Evolutionary conservation across 768 basidiomycete genomes (phyloP).

Genomic region (Mrakia blollopis): DNA sequence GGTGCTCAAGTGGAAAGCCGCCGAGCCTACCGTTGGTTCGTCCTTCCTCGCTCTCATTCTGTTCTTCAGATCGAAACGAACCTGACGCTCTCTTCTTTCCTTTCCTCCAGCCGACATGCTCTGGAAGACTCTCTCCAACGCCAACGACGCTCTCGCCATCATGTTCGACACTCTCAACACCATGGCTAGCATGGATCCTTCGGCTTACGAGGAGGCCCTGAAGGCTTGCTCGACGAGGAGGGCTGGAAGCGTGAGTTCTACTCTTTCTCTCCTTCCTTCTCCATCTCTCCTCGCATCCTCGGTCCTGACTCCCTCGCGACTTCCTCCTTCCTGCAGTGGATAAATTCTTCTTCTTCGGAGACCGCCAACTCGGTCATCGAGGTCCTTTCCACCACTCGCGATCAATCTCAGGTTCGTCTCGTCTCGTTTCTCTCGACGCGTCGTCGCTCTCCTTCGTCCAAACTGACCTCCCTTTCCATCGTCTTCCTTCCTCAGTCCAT

Average conservation of each 20-base stretch:
- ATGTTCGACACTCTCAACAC: slow-evolving; percentile 1
- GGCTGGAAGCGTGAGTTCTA: not conserved
- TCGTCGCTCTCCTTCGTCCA: not conserved
- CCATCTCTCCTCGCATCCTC: not conserved
- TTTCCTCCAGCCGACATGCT: slow-evolving; percentile 11
- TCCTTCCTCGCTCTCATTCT: not conserved
- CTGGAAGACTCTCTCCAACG: slow-evolving; percentile 16
- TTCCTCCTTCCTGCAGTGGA: not conserved
- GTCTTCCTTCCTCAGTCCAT: slow-evolving; percentile 53
- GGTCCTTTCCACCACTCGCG: slow-evolving; percentile 11
- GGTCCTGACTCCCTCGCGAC: not conserved
- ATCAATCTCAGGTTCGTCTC: slow-evolving; percentile 8
- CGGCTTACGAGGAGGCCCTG: slow-evolving; percentile 20
- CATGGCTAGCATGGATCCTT: slow-evolving; percentile 13
- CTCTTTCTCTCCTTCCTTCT: not conserved
- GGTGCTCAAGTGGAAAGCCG: slow-evolving; percentile 82
- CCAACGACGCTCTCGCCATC: slow-evolving; percentile 21
- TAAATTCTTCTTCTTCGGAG: not conserved
- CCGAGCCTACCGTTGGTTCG: slow-evolving; percentile 50
- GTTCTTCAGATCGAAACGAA: not conserved
- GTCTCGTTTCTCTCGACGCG: not conserved
- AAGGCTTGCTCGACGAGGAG: not conserved
- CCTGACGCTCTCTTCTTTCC: not conserved
- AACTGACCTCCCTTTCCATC: not conserved
- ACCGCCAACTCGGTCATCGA: slow-evolving; percentile 17